Base-by-base conservation (phyloP, 208 protist genomes). In the Crithidia brevicula region DNA sequence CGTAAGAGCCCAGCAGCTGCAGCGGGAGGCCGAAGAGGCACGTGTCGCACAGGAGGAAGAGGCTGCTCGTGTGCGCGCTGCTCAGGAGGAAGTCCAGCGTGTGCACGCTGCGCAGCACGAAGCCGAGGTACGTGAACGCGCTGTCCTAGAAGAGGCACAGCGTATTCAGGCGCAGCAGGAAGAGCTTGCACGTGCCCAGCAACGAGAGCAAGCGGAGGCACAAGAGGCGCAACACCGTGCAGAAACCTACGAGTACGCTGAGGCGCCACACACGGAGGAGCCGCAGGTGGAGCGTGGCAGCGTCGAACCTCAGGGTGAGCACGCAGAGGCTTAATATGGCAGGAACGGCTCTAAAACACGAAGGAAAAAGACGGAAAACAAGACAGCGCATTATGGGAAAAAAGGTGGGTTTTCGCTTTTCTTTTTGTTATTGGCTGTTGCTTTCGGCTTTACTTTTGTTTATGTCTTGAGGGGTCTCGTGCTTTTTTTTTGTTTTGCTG, bases 401-500 rank as follows among this genome's bases (percentile, higher is more conserved):
- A n/a, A n/a, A n/a, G n/a, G n/a, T n/a, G n/a, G n/a, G n/a, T n/a
- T n/a, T n/a, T n/a, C n/a, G n/a, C n/a, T n/a, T n/a, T n/a, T n/a
- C n/a, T n/a, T n/a, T n/a, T n/a, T n/a, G n/a, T n/a, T n/a, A n/a
- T n/a, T n/a, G n/a, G n/a, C n/a, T n/a, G n/a, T n/a, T n/a, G n/a
- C n/a, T n/a, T n/a, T n/a, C n/a, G n/a, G n/a, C 27, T 57, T 67
- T 47, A 31, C 59, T 69, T 58, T 69, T 49, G 16, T 18, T 5
- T 4, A 28, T 38, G n/a, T 27, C 40, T 31, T 20, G 27, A 1
- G 11, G 0, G 47, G 28, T 38, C 46, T 33, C 10, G 33, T 79
- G 30, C 72, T 69, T 77, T 72, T 49, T 54, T 81, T 61, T 57
- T 42, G 0, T 30, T 62, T 16, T 43, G 51, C 3, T 18, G 18